Percentiles rank a stretch among this genome's conserved stretches.
Evolutionary conservation across 1,284 basidiomycete genomes (phyloP).

Genomic region (Cryptococcus wingfieldii): DNA sequence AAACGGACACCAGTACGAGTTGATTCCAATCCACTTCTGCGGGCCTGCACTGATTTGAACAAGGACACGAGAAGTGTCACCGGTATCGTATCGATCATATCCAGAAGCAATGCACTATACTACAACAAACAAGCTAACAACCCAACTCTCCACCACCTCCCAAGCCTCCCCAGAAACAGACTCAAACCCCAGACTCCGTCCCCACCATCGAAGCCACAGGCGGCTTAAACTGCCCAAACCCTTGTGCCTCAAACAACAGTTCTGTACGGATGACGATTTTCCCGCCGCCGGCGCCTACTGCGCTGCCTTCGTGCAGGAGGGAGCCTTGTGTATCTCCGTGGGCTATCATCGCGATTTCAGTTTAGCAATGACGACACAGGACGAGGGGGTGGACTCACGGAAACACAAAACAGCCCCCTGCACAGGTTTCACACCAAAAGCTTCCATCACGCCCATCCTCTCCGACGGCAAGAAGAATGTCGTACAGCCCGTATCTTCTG

Average conservation of each 20-base stretch:
- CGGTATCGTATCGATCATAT: too few species aligned
- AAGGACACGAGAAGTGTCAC: too few species aligned
- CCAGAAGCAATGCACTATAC: too few species aligned
- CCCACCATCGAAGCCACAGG: conserved; percentile 14
- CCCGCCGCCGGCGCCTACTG: conserved; percentile 43
- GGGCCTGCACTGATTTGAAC: too few species aligned
- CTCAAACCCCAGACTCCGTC: too few species aligned
- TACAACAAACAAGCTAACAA: too few species aligned
- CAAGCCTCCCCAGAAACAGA: too few species aligned
- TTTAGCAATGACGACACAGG: background rate
- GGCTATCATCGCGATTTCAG: conserved; percentile 12
- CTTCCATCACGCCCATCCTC: conserved; percentile 51
- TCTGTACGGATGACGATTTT: conserved; percentile 50
- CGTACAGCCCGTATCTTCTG: conserved; percentile 53
- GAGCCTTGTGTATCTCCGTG: conserved; percentile 49
- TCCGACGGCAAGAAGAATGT: conserved; percentile 56
- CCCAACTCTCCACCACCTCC: too few species aligned
- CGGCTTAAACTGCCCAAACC: conserved; percentile 46
- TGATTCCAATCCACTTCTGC: too few species aligned
- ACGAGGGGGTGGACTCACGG: conserved; percentile 47
- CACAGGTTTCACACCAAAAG: conserved; percentile 53
- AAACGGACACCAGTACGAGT: too few species aligned
- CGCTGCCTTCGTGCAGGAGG: conserved; percentile 48
- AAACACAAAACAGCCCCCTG: conserved; percentile 56
- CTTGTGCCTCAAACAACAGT: conserved; percentile 48